Percentiles rank a stretch among this genome's conserved stretches.
phyloP scores from a whole-genome alignment of 2,329 filamentous ascomycete genomes.

The Fusarium mexicanum region DNA sequence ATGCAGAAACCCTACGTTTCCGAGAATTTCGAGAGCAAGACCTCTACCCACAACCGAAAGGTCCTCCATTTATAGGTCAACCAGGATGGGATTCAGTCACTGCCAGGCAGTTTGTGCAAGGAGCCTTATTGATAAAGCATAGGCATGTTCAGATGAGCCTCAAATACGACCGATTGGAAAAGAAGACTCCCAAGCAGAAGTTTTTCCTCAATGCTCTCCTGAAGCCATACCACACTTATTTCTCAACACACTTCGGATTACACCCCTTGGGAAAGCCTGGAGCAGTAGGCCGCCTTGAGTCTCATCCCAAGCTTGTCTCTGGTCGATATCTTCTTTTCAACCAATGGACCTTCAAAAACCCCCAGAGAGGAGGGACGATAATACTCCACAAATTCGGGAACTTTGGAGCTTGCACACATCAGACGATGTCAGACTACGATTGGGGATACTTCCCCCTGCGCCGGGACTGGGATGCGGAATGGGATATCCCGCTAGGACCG shows the following conservation, averaged over 20 bases:
- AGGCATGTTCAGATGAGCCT: slow-evolving; percentile 3
- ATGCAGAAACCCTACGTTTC: background rate
- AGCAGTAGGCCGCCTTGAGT: background rate
- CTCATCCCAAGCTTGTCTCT: background rate
- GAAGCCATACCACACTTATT: background rate
- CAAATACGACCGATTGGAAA: slow-evolving; percentile 1
- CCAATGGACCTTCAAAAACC: background rate
- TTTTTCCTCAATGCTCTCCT: background rate
- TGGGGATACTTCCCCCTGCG: background rate
- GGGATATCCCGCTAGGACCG: background rate
- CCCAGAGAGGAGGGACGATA: background rate
- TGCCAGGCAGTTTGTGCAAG: rapidly evolving
- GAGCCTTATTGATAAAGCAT: background rate
- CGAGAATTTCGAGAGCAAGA: background rate
- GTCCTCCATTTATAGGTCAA: background rate
- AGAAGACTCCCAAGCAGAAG: background rate
- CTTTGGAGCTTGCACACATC: slow-evolving; percentile 2
- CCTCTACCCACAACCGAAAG: background rate
- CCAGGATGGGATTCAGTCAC: rapidly evolving
- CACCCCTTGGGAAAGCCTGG: too few species aligned
- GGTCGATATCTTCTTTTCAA: slow-evolving; percentile 5
- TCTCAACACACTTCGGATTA: rapidly evolving
- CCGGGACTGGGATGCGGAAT: background rate
- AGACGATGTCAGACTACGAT: background rate
- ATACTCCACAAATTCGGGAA: background rate